Base-by-base conservation (phyloP, 805 yeast genomes). In the Ogataea nitratoaversa region DNA sequence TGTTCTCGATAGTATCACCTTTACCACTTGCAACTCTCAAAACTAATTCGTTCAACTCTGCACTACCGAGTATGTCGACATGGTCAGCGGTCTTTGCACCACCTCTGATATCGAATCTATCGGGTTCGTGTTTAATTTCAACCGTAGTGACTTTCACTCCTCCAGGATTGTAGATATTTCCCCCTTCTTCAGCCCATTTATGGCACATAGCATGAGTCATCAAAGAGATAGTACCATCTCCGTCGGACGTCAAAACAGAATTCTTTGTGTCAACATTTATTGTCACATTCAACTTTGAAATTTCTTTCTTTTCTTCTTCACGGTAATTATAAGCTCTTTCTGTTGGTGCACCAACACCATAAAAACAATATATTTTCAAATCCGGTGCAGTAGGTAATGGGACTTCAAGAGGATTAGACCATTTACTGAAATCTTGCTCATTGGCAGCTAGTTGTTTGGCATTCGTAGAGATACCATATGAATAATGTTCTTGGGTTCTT, bases 41-140 rank as follows among this genome's bases (percentile, higher is more conserved):
- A 11, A 93, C 69, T 54, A 90, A 67, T 56, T 93, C 99, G 58
- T 93, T 93, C 59, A 93, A 68, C 56, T 84, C 95, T 1, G 97
- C 87, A 47, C 95, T 80, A 2, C 99, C 99, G 34, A 93, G 69
- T 34, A 93, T 90, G 59, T 93, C 99, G 22, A 93, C 99, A 62
- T 93, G 99, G 54, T 93, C 99, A 1, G 98, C 97, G 1, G 97
- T 91, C 59, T 84, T 85, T 9, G 96, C 95, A 12, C 99, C 99
- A 19, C 99, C 99, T 49, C 99, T 75, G 25, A 93, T 85, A 65
- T 93, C 99, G 54, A 85, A 89, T 49, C 86, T 68, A 56, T 87
- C 95, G 0, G 99, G 99, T 57, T 90, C 95, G 56, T 93, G 96
- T 53, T 77, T 75, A 68, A 93, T 83, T 64, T 93, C 99, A 12